These are phyloP conservation scores for Globisporangium paddicum DNA, from an alignment of 352 stramenopile species.

Conservation along the genomic window DNA sequence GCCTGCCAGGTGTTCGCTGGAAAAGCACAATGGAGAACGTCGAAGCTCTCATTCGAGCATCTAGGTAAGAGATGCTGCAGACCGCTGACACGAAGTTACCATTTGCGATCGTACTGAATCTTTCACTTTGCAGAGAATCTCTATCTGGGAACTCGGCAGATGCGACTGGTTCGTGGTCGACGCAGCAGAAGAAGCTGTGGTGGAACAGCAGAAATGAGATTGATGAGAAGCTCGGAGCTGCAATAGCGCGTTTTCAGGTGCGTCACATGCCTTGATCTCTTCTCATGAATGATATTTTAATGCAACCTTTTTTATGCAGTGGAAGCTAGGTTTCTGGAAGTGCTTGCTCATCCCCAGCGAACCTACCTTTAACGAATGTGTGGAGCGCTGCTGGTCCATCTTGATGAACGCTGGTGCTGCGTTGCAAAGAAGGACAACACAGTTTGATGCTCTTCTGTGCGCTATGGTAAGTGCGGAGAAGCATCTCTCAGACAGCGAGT, in stretches of 20 bases:
- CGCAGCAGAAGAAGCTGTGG: constrained; percentile 71
- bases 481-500: constrained; percentile 38
- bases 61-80: constrained; percentile 33
- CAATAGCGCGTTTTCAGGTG: constrained; percentile 56
- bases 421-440: constrained; percentile 12
- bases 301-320: constrained; percentile 16
- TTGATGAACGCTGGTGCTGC: constrained; percentile 8
- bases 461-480: constrained; percentile 25
- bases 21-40: constrained; percentile 34
- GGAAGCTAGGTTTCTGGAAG: constrained; percentile 48
- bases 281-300: neutral
- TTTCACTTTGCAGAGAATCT: constrained; percentile 28
- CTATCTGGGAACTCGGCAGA: constrained; percentile 57
- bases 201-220: constrained; percentile 63
- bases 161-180: constrained; percentile 43
- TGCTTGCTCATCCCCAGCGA: constrained; percentile 37
- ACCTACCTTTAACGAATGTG: constrained; percentile 2
- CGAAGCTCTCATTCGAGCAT: constrained; percentile 44
- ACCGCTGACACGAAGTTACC: neutral
- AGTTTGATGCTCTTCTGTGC: constrained; percentile 26
- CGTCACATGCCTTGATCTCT: neutral
- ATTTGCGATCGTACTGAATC: neutral
- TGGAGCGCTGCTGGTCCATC: constrained; percentile 32
- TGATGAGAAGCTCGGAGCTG: constrained; percentile 35
- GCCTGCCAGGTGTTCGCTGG: constrained; percentile 39